Percentiles rank a stretch among this genome's conserved stretches.
phyloP scores from a whole-genome alignment of 2,329 filamentous ascomycete genomes.

The Pleoardoris graminearum region DNA sequence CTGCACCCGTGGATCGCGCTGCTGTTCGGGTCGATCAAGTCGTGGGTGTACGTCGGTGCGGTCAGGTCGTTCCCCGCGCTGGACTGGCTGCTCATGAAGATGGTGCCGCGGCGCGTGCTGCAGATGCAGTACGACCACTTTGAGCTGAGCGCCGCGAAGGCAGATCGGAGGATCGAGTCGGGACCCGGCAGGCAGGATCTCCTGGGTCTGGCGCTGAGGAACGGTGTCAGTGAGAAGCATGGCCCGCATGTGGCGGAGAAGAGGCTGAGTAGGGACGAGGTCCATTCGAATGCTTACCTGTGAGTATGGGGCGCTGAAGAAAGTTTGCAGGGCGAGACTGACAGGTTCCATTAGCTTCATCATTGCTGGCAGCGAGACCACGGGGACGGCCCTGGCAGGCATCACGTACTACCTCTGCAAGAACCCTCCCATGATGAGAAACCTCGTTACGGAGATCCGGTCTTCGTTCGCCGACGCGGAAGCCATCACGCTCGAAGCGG shows the following conservation, averaged over 20 bases:
- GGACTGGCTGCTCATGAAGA: slow-evolving; percentile 5
- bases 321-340: not conserved
- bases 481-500: slow-evolving; percentile 28
- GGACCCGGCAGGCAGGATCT: slow-evolving; percentile 10
- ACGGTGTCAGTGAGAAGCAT: slow-evolving; percentile 7
- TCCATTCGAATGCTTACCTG: slow-evolving; percentile 10
- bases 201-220: slow-evolving; percentile 7
- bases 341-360: slow-evolving; percentile 26
- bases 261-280: not conserved
- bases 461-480: slow-evolving; percentile 8
- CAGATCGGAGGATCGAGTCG: slow-evolving; percentile 8
- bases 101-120: slow-evolving; percentile 6
- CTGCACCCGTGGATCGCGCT: slow-evolving; percentile 39
- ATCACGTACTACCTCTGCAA: slow-evolving; percentile 31
- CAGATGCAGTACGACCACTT: slow-evolving; percentile 11
- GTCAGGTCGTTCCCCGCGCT: slow-evolving; percentile 7
- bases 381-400: slow-evolving; percentile 39
- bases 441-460: slow-evolving; percentile 15
- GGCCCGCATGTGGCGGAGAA: not conserved
- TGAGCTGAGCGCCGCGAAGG: slow-evolving; percentile 9
- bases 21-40: slow-evolving; percentile 2
- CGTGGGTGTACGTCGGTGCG: not conserved
- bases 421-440: slow-evolving; percentile 13
- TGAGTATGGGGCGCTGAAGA: not conserved
- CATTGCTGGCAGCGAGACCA: slow-evolving; percentile 46